Evolutionary conservation across 768 basidiomycete species (phyloP).

Genomic region (Leccinum longicurvipes): DNA sequence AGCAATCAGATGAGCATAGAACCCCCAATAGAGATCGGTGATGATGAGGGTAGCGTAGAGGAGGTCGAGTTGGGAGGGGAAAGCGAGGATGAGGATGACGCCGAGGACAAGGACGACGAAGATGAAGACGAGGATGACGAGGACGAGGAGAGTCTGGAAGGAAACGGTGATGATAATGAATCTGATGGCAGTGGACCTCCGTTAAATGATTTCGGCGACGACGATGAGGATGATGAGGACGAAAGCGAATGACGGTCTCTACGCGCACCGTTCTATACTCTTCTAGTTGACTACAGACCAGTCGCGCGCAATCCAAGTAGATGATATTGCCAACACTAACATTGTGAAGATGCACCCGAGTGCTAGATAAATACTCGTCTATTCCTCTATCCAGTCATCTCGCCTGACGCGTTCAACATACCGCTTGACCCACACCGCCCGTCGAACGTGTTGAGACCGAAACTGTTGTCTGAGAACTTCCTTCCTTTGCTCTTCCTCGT

Average conservation of each 20-base stretch:
- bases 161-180: slow-evolving; percentile 38
- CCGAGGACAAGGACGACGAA: slow-evolving; percentile 26
- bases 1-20: slow-evolving; percentile 58
- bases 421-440: slow-evolving; percentile 58
- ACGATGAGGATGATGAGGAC: slow-evolving; percentile 53
- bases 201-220: slow-evolving; percentile 55
- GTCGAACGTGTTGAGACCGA: slow-evolving; percentile 45
- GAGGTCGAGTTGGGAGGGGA: slow-evolving; percentile 72
- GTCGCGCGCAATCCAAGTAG: slow-evolving; percentile 1
- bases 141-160: slow-evolving; percentile 43
- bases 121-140: slow-evolving; percentile 42
- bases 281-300: neutral
- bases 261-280: neutral
- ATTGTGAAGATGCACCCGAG: neutral
- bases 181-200: slow-evolving; percentile 39
- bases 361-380: slow-evolving; percentile 14
- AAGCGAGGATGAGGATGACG: slow-evolving; percentile 49
- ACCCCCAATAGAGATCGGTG: slow-evolving; percentile 58
- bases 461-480: slow-evolving; percentile 39
- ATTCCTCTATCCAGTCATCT: slow-evolving; percentile 70
- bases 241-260: slow-evolving; percentile 43
- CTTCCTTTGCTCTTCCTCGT: slow-evolving; percentile 31
- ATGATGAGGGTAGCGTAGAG: slow-evolving; percentile 73
- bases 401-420: slow-evolving; percentile 64
- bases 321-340: slow-evolving; percentile 1